phyloP scores from a whole-genome alignment of 1,139 yeast species.

The Wickerhamomyces sp. region DNA sequence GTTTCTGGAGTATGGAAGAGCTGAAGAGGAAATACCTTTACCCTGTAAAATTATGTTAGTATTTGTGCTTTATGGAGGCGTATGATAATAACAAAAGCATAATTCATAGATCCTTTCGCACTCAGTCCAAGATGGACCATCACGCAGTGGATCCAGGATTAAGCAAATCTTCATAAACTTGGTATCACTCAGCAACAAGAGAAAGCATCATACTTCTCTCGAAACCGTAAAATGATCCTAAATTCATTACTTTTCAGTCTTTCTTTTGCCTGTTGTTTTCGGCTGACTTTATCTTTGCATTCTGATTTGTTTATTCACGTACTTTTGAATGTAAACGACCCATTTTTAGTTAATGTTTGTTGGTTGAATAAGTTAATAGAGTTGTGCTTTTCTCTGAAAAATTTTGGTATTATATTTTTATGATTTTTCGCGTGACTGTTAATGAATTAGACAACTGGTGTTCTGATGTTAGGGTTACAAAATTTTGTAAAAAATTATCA shows the following conservation, averaged over 20 bases:
- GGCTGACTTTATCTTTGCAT: background rate
- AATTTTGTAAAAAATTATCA: background rate
- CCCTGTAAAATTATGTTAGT: conserved; percentile 55
- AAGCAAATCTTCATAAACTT: conserved; percentile 19
- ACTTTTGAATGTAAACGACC: conserved; percentile 81
- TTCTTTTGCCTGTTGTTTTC: background rate
- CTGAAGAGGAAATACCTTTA: conserved; percentile 99
- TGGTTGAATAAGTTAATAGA: too few relatives aligned
- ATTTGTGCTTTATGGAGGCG: conserved; percentile 9
- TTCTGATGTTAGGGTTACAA: conserved; percentile 3
- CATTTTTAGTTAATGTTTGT: conserved; percentile 49
- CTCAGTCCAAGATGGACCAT: too few relatives aligned
- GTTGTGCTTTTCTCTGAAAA: background rate
- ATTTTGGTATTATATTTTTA: background rate
- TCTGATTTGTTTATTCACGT: conserved; percentile 44
- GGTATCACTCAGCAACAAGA: conserved; percentile 23
- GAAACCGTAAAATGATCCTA: conserved; percentile 31
- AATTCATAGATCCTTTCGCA: too few relatives aligned
- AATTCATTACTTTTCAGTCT: conserved; percentile 23
- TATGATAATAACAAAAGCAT: too few relatives aligned
- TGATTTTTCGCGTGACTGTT: conserved; percentile 5
- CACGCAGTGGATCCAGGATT: too few relatives aligned
- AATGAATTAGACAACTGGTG: conserved; percentile 1
- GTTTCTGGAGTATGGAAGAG: conserved; percentile 98
- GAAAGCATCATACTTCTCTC: background rate